A percentile compares a stretch with the other conserved stretches of the same genome.
These are phyloP conservation scores for Cystobasidium sp. DNA, from an alignment of 1,284 basidiomycete genomes.

Conservation along the genomic window DNA sequence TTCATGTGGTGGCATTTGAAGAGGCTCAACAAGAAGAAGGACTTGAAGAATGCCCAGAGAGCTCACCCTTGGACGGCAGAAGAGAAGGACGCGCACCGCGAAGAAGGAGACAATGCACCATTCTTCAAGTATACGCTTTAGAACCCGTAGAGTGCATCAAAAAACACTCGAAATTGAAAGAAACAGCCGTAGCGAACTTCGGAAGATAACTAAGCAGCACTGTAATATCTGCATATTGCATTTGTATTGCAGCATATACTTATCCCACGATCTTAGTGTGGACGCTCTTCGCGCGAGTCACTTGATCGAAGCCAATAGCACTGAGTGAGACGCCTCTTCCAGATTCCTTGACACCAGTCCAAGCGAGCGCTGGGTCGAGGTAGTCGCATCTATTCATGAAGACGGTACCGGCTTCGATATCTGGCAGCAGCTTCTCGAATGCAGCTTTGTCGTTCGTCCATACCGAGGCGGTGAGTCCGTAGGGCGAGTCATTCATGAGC, in stretches of 20 bases:
- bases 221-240: no score
- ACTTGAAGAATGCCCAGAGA: slow-evolving; percentile 4
- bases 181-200: no score
- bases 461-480: slow-evolving; percentile 88
- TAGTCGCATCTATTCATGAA: slow-evolving; percentile 89
- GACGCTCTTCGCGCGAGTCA: slow-evolving; percentile 75
- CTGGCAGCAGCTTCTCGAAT: slow-evolving; percentile 72
- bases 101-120: slow-evolving; percentile 20
- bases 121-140: slow-evolving; percentile 33
- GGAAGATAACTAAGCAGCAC: no score
- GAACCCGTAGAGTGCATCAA: background rate
- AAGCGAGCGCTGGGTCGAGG: slow-evolving; percentile 86
- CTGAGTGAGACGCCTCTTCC: slow-evolving; percentile 88
- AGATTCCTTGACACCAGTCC: slow-evolving; percentile 92
- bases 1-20: slow-evolving; percentile 32
- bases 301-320: slow-evolving; percentile 80
- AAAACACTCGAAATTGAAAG: background rate
- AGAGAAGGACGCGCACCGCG: slow-evolving; percentile 6
- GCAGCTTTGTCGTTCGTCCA: slow-evolving; percentile 78
- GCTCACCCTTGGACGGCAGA: slow-evolving; percentile 17
- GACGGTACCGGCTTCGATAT: slow-evolving; percentile 85
- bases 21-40: slow-evolving; percentile 35
- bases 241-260: background rate
- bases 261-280: slow-evolving; percentile 63
- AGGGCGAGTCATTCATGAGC: slow-evolving; percentile 95